Base-by-base conservation (phyloP, 495 filamentous ascomycete genomes). In the Sabuloglossum arenarium region DNA sequence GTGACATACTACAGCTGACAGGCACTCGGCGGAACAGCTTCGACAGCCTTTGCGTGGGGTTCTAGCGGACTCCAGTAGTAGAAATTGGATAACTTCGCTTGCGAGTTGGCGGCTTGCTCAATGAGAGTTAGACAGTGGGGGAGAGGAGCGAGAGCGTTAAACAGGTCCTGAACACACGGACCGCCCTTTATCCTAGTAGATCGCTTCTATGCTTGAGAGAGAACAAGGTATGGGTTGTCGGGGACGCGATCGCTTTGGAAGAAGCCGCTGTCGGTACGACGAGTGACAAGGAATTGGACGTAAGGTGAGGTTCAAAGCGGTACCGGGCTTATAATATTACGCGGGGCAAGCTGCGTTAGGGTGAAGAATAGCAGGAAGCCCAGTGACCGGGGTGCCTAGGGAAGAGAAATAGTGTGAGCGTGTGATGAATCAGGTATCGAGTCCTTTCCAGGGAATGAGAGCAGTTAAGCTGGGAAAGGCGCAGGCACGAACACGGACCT, bases 1-100 rank as follows among this genome's bases (percentile, higher is more conserved):
- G 61, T 60, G 66, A 67, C 66, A 70, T 70, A 61, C 64, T 66
- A 68, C 61, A 65, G 61, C 59, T 52, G 23, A 45, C 55, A 56
- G 45, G 45, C 19, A n/a, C 24, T 27, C 45, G 3, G 45, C 45
- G 24, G 42, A 47, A 24, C 45, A 5, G 45, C 45, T 47, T 47
- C 45, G 23, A 47, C 8, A 27, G 23, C 45, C 45, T 24, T 47
- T 47, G 45, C 34, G 34, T 37, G 45, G 8, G 12, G 45, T 14
- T 47, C 16, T 27, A 5, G 8, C 9, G 45, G 6, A 24, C 45
- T 3, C 45, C 3, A 23, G 45, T 23, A n/a, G 9, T 2, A 9
- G 19, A 3, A 24, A n/a, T 9, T 47, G 45, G 34, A 37, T 37
- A 6, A 27, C n/a, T 2, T 23, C 45, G 45, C 45, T 47, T 47